Evolutionary conservation across 1,139 yeast species (phyloP).

Genomic region (Blastobotrys aristatus): DNA sequence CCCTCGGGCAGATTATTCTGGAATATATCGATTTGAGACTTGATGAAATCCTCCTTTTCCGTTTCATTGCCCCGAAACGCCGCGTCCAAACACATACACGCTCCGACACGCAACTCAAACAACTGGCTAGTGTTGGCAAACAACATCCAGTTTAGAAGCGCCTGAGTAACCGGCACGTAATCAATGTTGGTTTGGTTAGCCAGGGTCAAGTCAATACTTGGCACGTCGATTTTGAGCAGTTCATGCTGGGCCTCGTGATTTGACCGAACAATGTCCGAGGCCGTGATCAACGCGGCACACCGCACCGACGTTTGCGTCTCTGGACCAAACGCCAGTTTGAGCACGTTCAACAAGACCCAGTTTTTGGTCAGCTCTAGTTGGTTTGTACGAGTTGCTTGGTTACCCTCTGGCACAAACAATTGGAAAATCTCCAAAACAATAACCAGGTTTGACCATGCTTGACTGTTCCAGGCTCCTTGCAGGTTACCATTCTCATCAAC

Average conservation of each 20-base stretch:
- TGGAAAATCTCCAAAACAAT: constrained; percentile 69
- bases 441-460: constrained; percentile 43
- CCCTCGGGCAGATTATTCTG: constrained; percentile 16
- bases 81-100: constrained; percentile 61
- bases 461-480: constrained; percentile 19
- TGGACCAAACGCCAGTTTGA: constrained; percentile 62
- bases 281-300: constrained; percentile 61
- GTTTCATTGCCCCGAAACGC: constrained; percentile 61
- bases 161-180: constrained; percentile 62
- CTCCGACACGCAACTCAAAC: constrained; percentile 73
- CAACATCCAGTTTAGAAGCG: constrained; percentile 78
- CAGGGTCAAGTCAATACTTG: constrained; percentile 79
- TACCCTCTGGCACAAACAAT: constrained; percentile 69
- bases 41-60: constrained; percentile 55
- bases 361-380: constrained; percentile 59
- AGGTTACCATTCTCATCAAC: constrained; percentile 33
- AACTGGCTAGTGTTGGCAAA: constrained; percentile 74
- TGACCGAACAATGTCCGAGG: constrained; percentile 69
- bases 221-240: constrained; percentile 82
- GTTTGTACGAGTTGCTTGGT: constrained; percentile 55
- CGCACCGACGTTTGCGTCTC: constrained; percentile 59
- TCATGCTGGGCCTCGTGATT: constrained; percentile 60
- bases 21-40: constrained; percentile 56
- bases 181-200: constrained; percentile 37
- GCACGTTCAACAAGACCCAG: constrained; percentile 59